These are phyloP conservation scores for Boechera divaricarpa DNA, from an alignment of 345 rosid genomes.

Conservation along the genomic window DNA sequence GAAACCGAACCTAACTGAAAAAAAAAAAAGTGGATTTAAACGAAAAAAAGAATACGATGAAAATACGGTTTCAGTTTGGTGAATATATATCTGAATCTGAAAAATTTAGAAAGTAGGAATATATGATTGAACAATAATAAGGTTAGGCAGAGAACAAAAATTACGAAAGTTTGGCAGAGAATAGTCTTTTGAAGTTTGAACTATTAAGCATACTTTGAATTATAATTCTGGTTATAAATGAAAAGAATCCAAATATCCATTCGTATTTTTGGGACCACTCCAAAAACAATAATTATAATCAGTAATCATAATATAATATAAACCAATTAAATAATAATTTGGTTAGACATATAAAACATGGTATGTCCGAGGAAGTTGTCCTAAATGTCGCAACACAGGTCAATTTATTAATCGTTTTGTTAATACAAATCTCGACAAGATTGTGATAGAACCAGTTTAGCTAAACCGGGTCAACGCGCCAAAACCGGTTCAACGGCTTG, in stretches of 20 bases:
- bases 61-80: not conserved
- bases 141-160: not conserved
- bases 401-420: conserved; percentile 5
- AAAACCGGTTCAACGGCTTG: conserved; percentile 2
- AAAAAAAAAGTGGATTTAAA: not conserved
- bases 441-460: not conserved
- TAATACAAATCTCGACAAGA: not conserved
- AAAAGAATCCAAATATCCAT: conserved; percentile 15
- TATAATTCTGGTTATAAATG: conserved; percentile 2
- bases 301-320: not conserved
- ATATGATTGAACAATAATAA: not conserved
- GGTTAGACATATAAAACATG: conserved; percentile 37
- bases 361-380: conserved; percentile 33
- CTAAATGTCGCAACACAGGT: conserved; percentile 29
- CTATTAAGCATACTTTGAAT: not conserved
- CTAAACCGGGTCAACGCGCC: conserved; percentile 13
- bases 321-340: conserved; percentile 20
- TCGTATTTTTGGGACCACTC: conserved; percentile 24
- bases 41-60: not conserved
- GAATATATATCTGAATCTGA: not conserved
- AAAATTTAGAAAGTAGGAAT: not conserved
- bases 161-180: conserved; percentile 3
- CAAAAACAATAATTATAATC: not conserved
- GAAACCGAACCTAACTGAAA: not conserved
- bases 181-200: not conserved